Evolutionary conservation across 164 flowering plant species (phyloP), one percentile per base, ranked within the genome.

Genomic region (Nelumbo lutea): DNA sequence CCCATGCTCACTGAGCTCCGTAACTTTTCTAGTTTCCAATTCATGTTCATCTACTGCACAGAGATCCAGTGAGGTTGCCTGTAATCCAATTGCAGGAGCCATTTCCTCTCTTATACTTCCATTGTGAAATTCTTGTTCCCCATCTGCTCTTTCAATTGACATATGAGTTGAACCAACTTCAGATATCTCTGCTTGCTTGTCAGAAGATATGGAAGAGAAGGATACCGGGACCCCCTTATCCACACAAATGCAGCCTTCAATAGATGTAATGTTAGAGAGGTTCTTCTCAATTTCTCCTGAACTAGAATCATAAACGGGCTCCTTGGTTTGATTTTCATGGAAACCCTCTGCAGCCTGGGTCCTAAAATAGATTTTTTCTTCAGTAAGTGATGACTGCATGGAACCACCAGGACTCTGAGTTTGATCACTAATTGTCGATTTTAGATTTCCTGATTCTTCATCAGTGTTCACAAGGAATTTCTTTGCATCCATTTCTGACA

Each of bases 281-380:
- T 66, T 14, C 59, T 76, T 86, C 65, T 73, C 76, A 6, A 42
- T 14, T 14, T 82, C 77, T 2, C 72, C 75, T 3, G 92, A 93
- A 70, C 90, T 89, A 39, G 85, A 81, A 75, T 90, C 96, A 79
- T 87, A 90, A 63, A 93, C 86, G 9, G 95, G 98, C 60, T 82
- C 91, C 72, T 63, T 77, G 41, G 67, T 75, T 52, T 72, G 80
- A 73, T 51, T 72, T 39, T 75, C 86, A 70, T 77, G 82, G 42
- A 60, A 68, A 55, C 42, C 71, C 42, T 72, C 75, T 59, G 50
- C 9, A 27, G 38, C 53, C 45, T 5, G 44, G 9, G 2, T 11
- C 2, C 6, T 50, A 48, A 39, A 13, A 55, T 48, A 53, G 11
- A 70, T 58, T 48, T 58, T 68, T 51, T 44, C 6, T 13, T 61